Evolutionary conservation across 1,139 yeast genomes (phyloP), one percentile per base, ranked within the genome.

Genomic region (Meyerozyma guilliermondii): DNA sequence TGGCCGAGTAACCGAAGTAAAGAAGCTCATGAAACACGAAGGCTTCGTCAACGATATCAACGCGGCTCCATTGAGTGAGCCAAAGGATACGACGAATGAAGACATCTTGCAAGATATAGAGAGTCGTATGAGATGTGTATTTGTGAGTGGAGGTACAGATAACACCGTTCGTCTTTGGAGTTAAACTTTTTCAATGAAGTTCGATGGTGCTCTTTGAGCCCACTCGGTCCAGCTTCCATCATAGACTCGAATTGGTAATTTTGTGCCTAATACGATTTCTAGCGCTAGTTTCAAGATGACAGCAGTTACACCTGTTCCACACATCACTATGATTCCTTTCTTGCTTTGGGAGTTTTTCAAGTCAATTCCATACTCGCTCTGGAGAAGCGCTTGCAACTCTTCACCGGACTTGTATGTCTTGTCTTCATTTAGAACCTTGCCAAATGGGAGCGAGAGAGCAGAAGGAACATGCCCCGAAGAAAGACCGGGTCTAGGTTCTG

Each of bases 241-340:
- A 55, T 91, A 92, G 7, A 92, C 83, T 41, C 80, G 76, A 16
- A 88, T 71, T 1, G 84, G 79, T 18, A 77, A 68, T 41, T 81
- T 80, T 35, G 87, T 65, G 3, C 87, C 94, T 20, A 82, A 71
- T 11, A 71, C 58, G 7, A 62, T 55, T 42, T 68, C 68, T 41
- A 73, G 58, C 8, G 76, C 78, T 37, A 68, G 51, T 60, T 85
- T 83, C 44, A 91, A 70, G 35, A 91, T 80, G 49, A 91, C 87
- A 0, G 96, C 97, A 17, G 96, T 83, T 38, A 91, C 97, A 39
- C 98, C 98, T 1, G 96, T 83, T 18, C 98, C 98, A 60, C 98
- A 92, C 87, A 86, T 80, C 37, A 83, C 87, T 43, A 92, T 80
- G 16, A 87, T 77, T 8, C 85, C 89, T 52, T 82, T 80, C 41